Conservation (phyloP, 805 yeast genomes). For the Pichia cabralensis region DNA sequence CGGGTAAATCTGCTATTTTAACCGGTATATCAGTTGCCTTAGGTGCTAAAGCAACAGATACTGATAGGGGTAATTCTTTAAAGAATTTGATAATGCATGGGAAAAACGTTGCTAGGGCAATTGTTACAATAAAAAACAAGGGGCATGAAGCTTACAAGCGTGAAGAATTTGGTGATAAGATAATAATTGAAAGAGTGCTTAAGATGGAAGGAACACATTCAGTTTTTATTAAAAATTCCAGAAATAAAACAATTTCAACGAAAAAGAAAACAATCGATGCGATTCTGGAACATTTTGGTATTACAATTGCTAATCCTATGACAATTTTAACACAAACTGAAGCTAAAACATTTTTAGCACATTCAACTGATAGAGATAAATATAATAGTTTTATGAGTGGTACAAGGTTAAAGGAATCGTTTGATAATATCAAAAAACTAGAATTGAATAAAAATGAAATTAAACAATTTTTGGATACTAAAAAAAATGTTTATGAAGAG, state of each 20-base stretch:
- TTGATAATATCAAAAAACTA: slow-evolving; percentile 38
- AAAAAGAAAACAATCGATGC: slow-evolving; percentile 58
- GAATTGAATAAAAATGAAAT: slow-evolving; percentile 31
- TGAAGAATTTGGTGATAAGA: slow-evolving; percentile 55
- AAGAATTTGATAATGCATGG: slow-evolving; percentile 73
- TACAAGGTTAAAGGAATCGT: slow-evolving; percentile 59
- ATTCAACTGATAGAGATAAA: slow-evolving; percentile 61
- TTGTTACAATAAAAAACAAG: slow-evolving; percentile 52
- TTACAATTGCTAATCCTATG: slow-evolving; percentile 83
- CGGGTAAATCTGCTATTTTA: slow-evolving; percentile 82
- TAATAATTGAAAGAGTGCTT: slow-evolving; percentile 61
- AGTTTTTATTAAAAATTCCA: slow-evolving; percentile 45
- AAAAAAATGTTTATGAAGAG: slow-evolving; percentile 19
- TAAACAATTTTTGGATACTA: slow-evolving; percentile 30
- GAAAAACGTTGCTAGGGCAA: slow-evolving; percentile 52
- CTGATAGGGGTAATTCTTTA: slow-evolving; percentile 72
- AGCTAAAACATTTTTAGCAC: slow-evolving; percentile 81
- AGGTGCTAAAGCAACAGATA: slow-evolving; percentile 81
- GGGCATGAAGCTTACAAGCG: slow-evolving; percentile 59
- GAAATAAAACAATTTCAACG: slow-evolving; percentile 43
- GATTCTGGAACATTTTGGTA: slow-evolving; percentile 59
- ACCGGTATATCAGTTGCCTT: slow-evolving; percentile 82
- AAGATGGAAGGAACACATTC: slow-evolving; percentile 40
- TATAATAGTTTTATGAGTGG: slow-evolving; percentile 75
- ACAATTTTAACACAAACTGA: slow-evolving; percentile 89